These are phyloP conservation scores for Aspergillus sp. DNA, from an alignment of 2,329 filamentous ascomycete species.

Conservation along the genomic window DNA sequence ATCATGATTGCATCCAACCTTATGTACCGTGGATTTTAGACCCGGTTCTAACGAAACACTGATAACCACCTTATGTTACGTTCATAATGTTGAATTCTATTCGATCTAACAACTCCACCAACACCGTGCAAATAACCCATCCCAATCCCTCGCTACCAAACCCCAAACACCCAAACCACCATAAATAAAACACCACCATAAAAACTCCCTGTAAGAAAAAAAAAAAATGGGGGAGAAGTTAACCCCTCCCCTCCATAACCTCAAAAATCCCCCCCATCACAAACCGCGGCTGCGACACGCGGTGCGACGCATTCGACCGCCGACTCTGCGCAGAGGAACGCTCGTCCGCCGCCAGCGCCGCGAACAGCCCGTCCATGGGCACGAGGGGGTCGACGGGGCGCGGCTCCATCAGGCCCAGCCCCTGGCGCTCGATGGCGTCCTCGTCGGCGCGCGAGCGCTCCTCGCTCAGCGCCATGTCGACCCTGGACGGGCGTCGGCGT, in stretches of 20 bases:
- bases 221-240: neutral
- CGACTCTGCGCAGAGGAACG: conserved; percentile 7
- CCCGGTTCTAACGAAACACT: too few relatives aligned
- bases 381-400: conserved; percentile 39
- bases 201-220: too few relatives aligned
- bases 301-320: conserved; percentile 2
- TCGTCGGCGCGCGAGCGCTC: conserved; percentile 40
- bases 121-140: too few relatives aligned
- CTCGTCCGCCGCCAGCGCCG: conserved; percentile 6
- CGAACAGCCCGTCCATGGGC: conserved; percentile 22
- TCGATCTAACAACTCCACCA: too few relatives aligned
- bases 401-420: conserved; percentile 45
- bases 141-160: too few relatives aligned
- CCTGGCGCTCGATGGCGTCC: conserved; percentile 40
- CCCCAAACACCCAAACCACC: neutral
- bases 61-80: too few relatives aligned
- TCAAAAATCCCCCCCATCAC: conserved; percentile 50
- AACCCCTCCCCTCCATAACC: conserved; percentile 45
- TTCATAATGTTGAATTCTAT: too few relatives aligned
- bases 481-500: conserved; percentile 42
- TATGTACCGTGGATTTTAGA: too few relatives aligned
- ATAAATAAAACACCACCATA: too few relatives aligned
- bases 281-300: conserved; percentile 31
- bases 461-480: conserved; percentile 44
- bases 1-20: too few relatives aligned